These are phyloP conservation scores for Colletotrichum truncatum DNA, from an alignment of 2,329 filamentous ascomycete species.

Conservation along the genomic window DNA sequence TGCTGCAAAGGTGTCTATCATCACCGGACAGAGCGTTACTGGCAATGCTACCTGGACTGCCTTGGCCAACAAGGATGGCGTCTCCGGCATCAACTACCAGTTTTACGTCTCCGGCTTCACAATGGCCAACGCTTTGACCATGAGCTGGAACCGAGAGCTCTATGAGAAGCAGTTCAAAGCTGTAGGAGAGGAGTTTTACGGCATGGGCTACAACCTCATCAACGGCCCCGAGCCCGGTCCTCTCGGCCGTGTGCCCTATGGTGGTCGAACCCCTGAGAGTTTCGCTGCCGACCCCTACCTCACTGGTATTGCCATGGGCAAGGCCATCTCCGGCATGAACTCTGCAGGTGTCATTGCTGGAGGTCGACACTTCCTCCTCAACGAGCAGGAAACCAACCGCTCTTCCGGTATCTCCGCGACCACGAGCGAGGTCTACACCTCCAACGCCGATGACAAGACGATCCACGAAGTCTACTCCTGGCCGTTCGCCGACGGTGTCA, in stretches of 20 bases:
- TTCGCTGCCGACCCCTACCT: conserved; percentile 68
- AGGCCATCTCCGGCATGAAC: conserved; percentile 64
- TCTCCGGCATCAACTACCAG: conserved; percentile 29
- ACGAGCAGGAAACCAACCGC: conserved; percentile 69
- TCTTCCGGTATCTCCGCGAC: conserved; percentile 61
- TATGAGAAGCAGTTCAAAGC: conserved; percentile 28
- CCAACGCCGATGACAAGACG: conserved; percentile 50
- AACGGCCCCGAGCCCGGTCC: conserved; percentile 27
- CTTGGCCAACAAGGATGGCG: conserved; percentile 29
- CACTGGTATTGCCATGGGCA: conserved; percentile 61
- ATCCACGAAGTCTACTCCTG: conserved; percentile 46
- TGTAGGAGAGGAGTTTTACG: conserved; percentile 31
- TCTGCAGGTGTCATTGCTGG: conserved; percentile 65
- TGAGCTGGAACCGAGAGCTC: conserved; percentile 34
- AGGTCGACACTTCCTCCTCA: conserved; percentile 69
- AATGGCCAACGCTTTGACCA: conserved; percentile 30
- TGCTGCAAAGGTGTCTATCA: conserved; percentile 17
- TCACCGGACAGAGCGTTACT: conserved; percentile 18
- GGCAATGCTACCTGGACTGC: conserved; percentile 20
- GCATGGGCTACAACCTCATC: conserved; percentile 31
- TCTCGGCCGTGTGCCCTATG: conserved; percentile 58
- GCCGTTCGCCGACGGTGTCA: conserved; percentile 52
- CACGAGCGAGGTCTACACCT: conserved; percentile 60
- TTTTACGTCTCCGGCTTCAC: conserved; percentile 34
- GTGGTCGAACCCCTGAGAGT: conserved; percentile 68